These are phyloP conservation scores for Mycena crocata DNA, from an alignment of 768 basidiomycete species.

Conservation along the genomic window DNA sequence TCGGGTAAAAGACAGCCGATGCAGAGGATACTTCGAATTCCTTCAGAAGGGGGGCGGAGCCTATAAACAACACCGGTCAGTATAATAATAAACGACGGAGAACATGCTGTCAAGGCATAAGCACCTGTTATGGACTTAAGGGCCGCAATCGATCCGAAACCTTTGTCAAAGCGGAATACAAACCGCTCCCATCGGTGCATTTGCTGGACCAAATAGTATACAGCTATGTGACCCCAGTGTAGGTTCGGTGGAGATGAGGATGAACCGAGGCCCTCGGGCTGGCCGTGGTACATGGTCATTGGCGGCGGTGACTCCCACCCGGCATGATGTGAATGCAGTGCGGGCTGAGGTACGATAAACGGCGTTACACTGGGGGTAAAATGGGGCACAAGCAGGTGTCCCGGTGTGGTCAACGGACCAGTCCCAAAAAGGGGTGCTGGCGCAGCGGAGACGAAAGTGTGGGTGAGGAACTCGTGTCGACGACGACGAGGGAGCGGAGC, in stretches of 20 bases:
- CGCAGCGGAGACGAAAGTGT: constrained; percentile 46
- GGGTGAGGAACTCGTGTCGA: constrained; percentile 45
- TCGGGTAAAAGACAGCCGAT: constrained; percentile 66
- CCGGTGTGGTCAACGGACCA: constrained; percentile 21
- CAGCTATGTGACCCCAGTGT: constrained; percentile 85
- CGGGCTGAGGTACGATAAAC: constrained; percentile 61
- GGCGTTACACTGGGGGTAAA: constrained; percentile 53
- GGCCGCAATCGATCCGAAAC: constrained; percentile 78
- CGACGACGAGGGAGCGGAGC: constrained; percentile 46
- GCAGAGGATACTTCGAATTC: constrained; percentile 85
- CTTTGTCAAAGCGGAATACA: constrained; percentile 82
- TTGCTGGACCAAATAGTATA: constrained; percentile 82
- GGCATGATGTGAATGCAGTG: constrained; percentile 49
- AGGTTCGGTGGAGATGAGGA: constrained; percentile 58
- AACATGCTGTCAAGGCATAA: constrained; percentile 37
- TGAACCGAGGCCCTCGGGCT: constrained; percentile 29
- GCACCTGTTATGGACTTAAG: constrained; percentile 79
- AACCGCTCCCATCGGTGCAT: constrained; percentile 88
- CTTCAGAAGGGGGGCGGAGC: constrained; percentile 75
- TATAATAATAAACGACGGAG: constrained; percentile 16
- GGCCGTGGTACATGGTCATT: constrained; percentile 39
- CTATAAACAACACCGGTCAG: constrained; percentile 48
- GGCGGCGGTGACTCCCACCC: constrained; percentile 50
- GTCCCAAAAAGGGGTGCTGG: constrained; percentile 40
- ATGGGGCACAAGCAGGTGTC: constrained; percentile 48